Base-by-base conservation (phyloP, 192 early-diverging fungal genomes). In the Spinellus fusiger region DNA sequence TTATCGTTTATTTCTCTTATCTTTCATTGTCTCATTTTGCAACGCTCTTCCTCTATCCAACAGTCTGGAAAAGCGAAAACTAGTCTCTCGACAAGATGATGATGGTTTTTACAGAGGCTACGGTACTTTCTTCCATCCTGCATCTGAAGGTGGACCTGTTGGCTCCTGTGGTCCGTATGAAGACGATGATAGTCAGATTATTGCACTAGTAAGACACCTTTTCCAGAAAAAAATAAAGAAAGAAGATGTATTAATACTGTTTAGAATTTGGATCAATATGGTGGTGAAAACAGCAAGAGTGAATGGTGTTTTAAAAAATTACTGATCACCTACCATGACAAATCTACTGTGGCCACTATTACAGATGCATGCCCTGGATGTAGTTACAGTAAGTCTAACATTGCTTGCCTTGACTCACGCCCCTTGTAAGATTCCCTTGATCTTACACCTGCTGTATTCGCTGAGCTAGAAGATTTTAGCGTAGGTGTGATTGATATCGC, bases 291-390 rank as follows among this genome's bases (percentile, higher is more conserved):
- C 27, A 33, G 28, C 53, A 64, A 64, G 38, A 70, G 69, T 51
- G 54, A 57, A 12, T 66, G 56, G 44, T 75, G 77, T 49, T 69
- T 70, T 26, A 59, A 61, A 27, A 54, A 51, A 15, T 69, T 78
- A 44, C 50, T 63, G 49, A 67, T 78, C 54, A 20, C 20, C 2
- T 64, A 52, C 46, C 60, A 68, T 4, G 67, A 65, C 16, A 75
- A 73, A 54, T 62, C 63, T 20, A 67, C 69, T 37, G 48, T 56
- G 18, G 73, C 73, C 32, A 65, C 66, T 12, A 68, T 75, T 26
- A 73, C 70, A 1, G 77, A 78, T 32, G 74, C 77, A 15, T 78
- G 77, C 62, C 77, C 77, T 52, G 71, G 35, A 48, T 78, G 77
- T 54, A 34, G 22, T 1, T 5, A 0, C 15, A 66, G 69, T 38